Evolutionary conservation across 345 rosid genomes (phyloP).

Genomic region (Citrus glauca): DNA sequence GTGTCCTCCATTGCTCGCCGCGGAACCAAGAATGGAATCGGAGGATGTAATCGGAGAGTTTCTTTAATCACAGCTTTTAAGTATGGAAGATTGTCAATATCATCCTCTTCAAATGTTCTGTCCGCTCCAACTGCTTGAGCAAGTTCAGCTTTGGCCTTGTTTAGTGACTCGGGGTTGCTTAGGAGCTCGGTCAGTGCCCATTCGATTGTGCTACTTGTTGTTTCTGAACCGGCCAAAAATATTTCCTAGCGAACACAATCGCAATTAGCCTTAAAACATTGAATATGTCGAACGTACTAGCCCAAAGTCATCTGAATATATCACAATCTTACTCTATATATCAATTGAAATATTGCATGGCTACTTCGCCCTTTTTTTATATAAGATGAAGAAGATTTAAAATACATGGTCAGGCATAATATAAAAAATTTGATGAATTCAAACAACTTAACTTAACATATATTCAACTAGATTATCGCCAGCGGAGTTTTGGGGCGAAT

Average conservation of each 20-base stretch:
- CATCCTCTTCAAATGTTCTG: slow-evolving; percentile 46
- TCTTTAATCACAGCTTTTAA: slow-evolving; percentile 50
- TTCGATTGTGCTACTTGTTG: slow-evolving; percentile 55
- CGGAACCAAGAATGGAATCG: slow-evolving; percentile 57
- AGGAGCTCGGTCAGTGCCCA: slow-evolving; percentile 74
- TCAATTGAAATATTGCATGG: no score
- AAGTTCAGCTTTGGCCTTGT: slow-evolving; percentile 48
- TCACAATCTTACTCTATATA: no score
- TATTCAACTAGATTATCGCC: no score
- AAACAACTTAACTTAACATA: no score
- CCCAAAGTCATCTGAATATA: no score
- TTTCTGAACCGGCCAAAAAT: slow-evolving; percentile 57
- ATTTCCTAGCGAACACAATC: slow-evolving; percentile 41
- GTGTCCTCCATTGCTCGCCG: slow-evolving; percentile 43
- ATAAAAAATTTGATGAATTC: no score
- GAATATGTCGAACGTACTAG: no score
- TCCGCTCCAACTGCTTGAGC: slow-evolving; percentile 35
- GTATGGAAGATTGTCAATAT: slow-evolving; percentile 46
- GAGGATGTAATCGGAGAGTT: slow-evolving; percentile 53
- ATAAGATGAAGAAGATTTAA: no score
- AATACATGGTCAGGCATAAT: no score
- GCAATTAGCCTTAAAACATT: no score
- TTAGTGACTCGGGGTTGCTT: slow-evolving; percentile 35
- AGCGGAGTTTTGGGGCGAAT: no score
- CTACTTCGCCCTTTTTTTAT: no score